phyloP scores from a whole-genome alignment of 2,329 filamentous ascomycete genomes.

The Scolecobasidium constrictum region DNA sequence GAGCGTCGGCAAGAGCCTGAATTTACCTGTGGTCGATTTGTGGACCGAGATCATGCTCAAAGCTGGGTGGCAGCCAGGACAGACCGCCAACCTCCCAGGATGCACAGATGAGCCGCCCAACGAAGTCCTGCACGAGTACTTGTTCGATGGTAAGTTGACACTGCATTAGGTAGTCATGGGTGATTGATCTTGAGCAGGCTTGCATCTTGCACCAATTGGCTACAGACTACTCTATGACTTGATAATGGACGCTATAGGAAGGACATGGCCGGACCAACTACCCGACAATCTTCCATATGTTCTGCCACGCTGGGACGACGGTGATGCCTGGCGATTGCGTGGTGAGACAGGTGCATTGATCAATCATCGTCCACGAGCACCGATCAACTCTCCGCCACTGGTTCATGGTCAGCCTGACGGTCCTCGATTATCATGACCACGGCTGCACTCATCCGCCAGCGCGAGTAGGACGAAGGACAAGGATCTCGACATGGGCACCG shows the following conservation, averaged over 20 bases:
- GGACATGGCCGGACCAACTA: conserved; percentile 43
- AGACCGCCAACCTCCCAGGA: conserved; percentile 42
- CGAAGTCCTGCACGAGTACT: conserved; percentile 39
- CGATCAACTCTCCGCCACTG: too few relatives aligned
- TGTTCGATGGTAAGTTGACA: conserved; percentile 43
- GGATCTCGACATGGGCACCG: too few relatives aligned
- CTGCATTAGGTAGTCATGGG: neutral
- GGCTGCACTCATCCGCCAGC: too few relatives aligned
- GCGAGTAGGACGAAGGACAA: too few relatives aligned
- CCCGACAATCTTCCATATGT: conserved; percentile 41
- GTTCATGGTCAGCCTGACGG: too few relatives aligned
- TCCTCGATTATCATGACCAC: too few relatives aligned
- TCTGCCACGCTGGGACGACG: conserved; percentile 42
- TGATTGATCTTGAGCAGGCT: neutral
- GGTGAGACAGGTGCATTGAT: conserved; percentile 5
- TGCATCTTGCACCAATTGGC: conserved; percentile 3
- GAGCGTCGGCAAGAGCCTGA: conserved; percentile 45
- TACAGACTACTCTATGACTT: conserved; percentile 9
- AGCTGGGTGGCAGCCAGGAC: conserved; percentile 36
- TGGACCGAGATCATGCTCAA: conserved; percentile 67
- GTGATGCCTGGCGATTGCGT: conserved; percentile 20
- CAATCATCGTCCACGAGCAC: conserved; percentile 4
- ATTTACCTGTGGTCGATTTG: conserved; percentile 62
- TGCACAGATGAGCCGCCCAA: conserved; percentile 47
- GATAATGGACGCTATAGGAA: conserved; percentile 39